These are phyloP conservation scores for sorghum (Sorghum bicolor) DNA, from an alignment of 176 grass and related monocot species.

Conservation along the genomic window DNA sequence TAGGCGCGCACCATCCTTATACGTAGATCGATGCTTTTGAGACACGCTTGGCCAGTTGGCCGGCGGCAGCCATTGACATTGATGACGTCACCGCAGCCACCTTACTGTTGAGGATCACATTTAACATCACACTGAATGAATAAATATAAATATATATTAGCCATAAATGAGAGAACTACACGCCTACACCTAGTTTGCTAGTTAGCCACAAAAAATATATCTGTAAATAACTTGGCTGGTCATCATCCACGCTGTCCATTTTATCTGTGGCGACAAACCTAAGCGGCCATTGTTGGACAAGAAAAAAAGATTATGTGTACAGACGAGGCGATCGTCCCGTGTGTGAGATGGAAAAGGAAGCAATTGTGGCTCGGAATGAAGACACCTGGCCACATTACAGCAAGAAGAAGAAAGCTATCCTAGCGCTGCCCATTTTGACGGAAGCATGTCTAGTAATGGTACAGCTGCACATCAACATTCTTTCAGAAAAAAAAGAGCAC, in stretches of 20 bases:
- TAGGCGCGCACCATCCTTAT: too few relatives aligned
- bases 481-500: neutral
- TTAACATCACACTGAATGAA: neutral
- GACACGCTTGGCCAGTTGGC: too few relatives aligned
- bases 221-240: neutral
- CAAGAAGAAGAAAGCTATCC: constrained; percentile 43
- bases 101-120: neutral
- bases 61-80: neutral
- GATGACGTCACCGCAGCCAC: neutral
- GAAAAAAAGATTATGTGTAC: neutral
- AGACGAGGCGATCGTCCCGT: neutral
- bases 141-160: too few relatives aligned
- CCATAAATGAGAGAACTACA: neutral
- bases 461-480: neutral
- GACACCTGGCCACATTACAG: constrained; percentile 38
- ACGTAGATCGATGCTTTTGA: neutral
- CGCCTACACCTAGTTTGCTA: neutral
- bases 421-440: constrained; percentile 5
- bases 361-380: constrained; percentile 32
- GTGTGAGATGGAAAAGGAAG: neutral
- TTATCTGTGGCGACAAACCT: constrained; percentile 13
- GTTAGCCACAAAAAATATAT: neutral
- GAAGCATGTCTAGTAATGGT: neutral
- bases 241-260: constrained; percentile 35
- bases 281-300: neutral